A percentile compares a stretch with the other conserved stretches of the same genome.
These are phyloP conservation scores for Pisolithus sp. DNA, from an alignment of 768 basidiomycete species.

Conservation along the genomic window DNA sequence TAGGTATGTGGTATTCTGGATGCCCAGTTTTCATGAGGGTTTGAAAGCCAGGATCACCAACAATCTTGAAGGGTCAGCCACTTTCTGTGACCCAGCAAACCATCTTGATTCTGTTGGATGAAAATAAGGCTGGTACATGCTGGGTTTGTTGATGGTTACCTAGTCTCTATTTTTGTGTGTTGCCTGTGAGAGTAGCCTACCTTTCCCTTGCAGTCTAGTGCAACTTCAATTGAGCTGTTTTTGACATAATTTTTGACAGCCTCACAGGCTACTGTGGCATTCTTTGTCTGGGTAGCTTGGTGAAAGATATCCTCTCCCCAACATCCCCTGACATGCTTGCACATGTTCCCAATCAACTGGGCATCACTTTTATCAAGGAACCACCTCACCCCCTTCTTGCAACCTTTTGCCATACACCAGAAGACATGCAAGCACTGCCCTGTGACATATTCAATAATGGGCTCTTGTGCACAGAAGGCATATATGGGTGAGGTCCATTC, in stretches of 20 bases:
- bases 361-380: conserved; percentile 21
- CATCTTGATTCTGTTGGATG: conserved; percentile 13
- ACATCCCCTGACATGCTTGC: neutral
- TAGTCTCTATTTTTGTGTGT: conserved; percentile 13
- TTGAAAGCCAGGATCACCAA: conserved; percentile 15
- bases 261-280: neutral
- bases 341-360: conserved; percentile 24
- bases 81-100: conserved; percentile 21
- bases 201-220: conserved; percentile 1
- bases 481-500: conserved; percentile 2
- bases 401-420: conserved; percentile 16
- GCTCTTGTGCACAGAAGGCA: neutral
- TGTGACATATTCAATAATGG: neutral
- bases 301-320: neutral
- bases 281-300: neutral
- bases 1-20: conserved; percentile 11
- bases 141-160: neutral
- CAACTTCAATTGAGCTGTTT: conserved; percentile 11
- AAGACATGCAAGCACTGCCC: conserved; percentile 18
- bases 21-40: conserved; percentile 10
- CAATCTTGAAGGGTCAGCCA: conserved; percentile 17
- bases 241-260: neutral
- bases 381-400: conserved; percentile 13
- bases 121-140: neutral
- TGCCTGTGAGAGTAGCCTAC: conserved; percentile 18